A percentile compares a stretch with the other conserved stretches of the same genome.
phyloP scores from a whole-genome alignment of 805 yeast species.

The Blastobotrys peoriensis region DNA sequence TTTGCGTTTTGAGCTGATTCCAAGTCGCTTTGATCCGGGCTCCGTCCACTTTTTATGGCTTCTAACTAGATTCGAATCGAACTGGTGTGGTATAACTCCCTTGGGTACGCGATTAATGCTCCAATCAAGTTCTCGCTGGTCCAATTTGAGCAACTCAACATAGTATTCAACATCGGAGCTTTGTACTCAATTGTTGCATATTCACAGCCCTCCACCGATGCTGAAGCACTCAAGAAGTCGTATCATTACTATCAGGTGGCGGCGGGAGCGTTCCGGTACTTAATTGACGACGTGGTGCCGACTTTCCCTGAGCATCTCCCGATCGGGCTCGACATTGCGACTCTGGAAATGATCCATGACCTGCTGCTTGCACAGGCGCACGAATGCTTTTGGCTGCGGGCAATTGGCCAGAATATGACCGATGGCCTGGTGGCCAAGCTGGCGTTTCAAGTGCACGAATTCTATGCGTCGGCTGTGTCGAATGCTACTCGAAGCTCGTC shows the following conservation, averaged over 20 bases:
- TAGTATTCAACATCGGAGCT: slow-evolving; percentile 65
- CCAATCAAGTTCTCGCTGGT: slow-evolving; percentile 45
- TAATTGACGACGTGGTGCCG: slow-evolving; percentile 26
- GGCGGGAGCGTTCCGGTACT: slow-evolving; percentile 56
- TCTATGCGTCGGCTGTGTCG: slow-evolving; percentile 43
- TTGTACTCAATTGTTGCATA: slow-evolving; percentile 53
- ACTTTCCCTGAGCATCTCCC: slow-evolving; percentile 26
- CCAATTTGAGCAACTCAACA: slow-evolving; percentile 53
- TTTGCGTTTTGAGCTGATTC: no score
- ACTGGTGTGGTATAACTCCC: slow-evolving; percentile 69
- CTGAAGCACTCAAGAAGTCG: slow-evolving; percentile 53
- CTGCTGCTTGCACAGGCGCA: slow-evolving; percentile 81
- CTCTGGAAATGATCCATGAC: slow-evolving; percentile 44
- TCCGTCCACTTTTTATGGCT: no score
- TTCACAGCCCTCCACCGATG: slow-evolving; percentile 36
- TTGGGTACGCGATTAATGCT: slow-evolving; percentile 50
- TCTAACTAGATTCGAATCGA: slow-evolving; percentile 32
- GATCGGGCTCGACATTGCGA: slow-evolving; percentile 45
- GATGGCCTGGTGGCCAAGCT: slow-evolving; percentile 59
- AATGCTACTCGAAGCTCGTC: slow-evolving; percentile 44
- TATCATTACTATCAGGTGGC: slow-evolving; percentile 61
- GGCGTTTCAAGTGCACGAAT: slow-evolving; percentile 55
- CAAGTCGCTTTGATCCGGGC: no score
- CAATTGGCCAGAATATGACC: slow-evolving; percentile 45
- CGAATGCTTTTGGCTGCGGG: slow-evolving; percentile 77